Evolutionary conservation across 345 rosid genomes (phyloP), one percentile per base, ranked within the genome.

Genomic region (Eucalyptus albens): DNA sequence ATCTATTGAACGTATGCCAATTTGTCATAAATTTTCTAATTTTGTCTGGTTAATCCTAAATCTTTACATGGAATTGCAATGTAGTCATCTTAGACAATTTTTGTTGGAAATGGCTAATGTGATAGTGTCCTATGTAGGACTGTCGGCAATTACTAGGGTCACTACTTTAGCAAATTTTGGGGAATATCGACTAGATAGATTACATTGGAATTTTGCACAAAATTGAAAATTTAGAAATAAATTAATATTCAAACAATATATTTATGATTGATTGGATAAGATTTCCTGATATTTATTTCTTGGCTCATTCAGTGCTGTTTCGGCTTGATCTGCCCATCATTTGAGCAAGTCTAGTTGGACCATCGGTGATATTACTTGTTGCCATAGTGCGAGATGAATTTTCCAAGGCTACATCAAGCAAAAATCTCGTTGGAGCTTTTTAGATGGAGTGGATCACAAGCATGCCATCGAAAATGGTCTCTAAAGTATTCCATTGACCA

Each of bases 221-320:
- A 17, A 10, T 37, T 72, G 26, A 89, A 94, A 94, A 90, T 91
- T 62, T 42, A 80, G 10, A 10, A 37, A 11, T 12, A 2, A 55
- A 17, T 37, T 72, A 40, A 19, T 5, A 19, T 37, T 6, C 0
- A 0, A 19, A 37, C 5, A 19, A 5, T 72, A 17, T 6, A 5
- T 37, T 3, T 33, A 33, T 2, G 42, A 16, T 1, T 9, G 6
- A 8, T 2, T 9, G 13, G 8, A 37, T 72, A 37, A 10, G 27
- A 4, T 72, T 72, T 6, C 6, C 5, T 4, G 2, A 37, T 72
- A 72, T 72, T 22, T 37, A 19, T 72, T 11, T 72, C 27, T 72
- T 19, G 45, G 26, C 45, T 72, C 22, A 37, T 33, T 72, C 82
- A 3, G 26, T 19, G 14, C 7, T 19, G 14, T 37, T 21, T 19